These are phyloP conservation scores for Trichosporon faecale DNA, from an alignment of 1,284 basidiomycete species.

Conservation along the genomic window DNA sequence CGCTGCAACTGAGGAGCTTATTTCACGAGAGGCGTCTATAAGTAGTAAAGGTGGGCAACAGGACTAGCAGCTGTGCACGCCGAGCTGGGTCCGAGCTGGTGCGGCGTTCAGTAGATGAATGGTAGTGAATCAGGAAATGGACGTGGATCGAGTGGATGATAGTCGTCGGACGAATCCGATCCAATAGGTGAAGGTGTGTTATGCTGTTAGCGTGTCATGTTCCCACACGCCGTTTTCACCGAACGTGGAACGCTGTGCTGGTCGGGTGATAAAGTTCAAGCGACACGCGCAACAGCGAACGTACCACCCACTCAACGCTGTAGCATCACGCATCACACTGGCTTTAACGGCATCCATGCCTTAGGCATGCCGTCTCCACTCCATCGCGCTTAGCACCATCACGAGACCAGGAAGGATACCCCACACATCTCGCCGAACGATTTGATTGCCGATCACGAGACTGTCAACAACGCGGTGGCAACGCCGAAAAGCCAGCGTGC, in stretches of 20 bases:
- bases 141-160: not conserved
- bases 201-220: not conserved
- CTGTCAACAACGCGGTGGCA: not conserved
- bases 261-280: not conserved
- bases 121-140: not conserved
- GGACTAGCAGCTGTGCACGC: not conserved
- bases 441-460: not conserved
- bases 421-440: not conserved
- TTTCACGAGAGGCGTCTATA: not conserved
- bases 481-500: not conserved
- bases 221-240: slow-evolving; percentile 1
- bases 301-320: not conserved
- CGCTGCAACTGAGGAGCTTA: not conserved
- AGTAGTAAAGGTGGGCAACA: not conserved
- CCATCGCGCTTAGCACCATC: not conserved
- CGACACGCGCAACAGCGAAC: not conserved
- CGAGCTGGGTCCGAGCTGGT: not conserved
- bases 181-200: not conserved
- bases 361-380: not conserved
- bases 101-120: not conserved
- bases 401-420: not conserved
- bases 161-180: not conserved
- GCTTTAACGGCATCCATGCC: not conserved
- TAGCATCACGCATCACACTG: not conserved
- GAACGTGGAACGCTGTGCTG: not conserved